Percentiles rank a stretch among this genome's conserved stretches.
Conservation (phyloP, 2,329 filamentous ascomycete species). For the Fusarium pseudonygamai region DNA sequence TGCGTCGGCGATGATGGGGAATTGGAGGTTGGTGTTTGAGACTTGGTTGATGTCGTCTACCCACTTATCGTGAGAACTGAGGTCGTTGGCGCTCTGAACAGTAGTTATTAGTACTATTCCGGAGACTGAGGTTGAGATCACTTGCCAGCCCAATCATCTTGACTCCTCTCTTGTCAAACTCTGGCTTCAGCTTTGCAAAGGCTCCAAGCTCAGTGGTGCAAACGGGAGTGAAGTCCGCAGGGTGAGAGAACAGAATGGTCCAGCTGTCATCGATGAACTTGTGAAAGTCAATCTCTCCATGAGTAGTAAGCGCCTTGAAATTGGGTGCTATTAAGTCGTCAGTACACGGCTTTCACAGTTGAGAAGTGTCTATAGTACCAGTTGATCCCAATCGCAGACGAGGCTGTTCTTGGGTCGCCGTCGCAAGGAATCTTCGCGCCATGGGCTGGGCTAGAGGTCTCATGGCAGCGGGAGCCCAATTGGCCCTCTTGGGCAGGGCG, state of each 20-base stretch:
- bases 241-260: conserved; percentile 3
- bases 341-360: rapidly evolving
- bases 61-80: conserved; percentile 10
- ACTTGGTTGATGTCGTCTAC: conserved; percentile 16
- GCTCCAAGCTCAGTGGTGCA: background rate
- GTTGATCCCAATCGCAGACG: background rate
- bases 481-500: background rate
- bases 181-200: background rate
- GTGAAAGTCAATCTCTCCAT: conserved; percentile 6
- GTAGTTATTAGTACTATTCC: no score
- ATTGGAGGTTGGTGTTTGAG: conserved; percentile 11
- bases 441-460: background rate
- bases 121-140: no score
- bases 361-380: rapidly evolving
- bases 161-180: background rate
- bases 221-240: background rate
- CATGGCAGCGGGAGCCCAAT: background rate
- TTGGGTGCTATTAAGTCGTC: background rate
- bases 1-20: conserved; percentile 20
- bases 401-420: background rate
- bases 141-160: conserved; percentile 2
- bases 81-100: background rate
- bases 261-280: background rate
- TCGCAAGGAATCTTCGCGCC: background rate
- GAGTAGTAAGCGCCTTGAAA: background rate